Evolutionary conservation across 1,284 basidiomycete species (phyloP), one percentile per base, ranked within the genome.

Genomic region (Moesziomyces parantarcticus): DNA sequence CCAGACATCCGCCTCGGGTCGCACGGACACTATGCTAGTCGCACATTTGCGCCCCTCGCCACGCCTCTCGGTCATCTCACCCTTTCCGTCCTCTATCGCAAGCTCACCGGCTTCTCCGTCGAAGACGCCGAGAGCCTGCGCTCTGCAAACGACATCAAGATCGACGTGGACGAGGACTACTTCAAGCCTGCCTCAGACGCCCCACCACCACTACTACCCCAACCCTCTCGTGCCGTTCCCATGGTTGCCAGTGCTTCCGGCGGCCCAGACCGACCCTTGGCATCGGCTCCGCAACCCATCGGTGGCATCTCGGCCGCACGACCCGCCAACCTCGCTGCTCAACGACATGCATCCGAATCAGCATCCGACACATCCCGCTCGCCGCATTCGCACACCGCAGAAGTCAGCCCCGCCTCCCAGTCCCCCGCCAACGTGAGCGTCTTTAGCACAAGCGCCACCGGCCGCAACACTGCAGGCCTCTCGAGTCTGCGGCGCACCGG

Each of bases 101-200:
- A 54, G 43, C 52, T 65, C 7, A 57, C 60, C 8, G 74, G 64
- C 40, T 76, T 65, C 49, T 61, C 59, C 1, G 47, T 79, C 23
- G 63, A 76, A 42, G 74, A 78, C 42, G 51, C 52, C 7, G 52
- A 67, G 34, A 65, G 57, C 11, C 51, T 59, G 25, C 40, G 43
- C 36, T 50, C 20, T 26, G 44, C 71, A 23, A 44, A 50, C 16
- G 57, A 63, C 14, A 58, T 74, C 52, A 50, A 58, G 23, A 41
- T 78, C 18, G 74, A 76, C 11, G 42, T 79, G 29, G 78, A 79
- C 40, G 78, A 79, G 41, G 76, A 78, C 49, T 79, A 72, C 51
- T 79, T 79, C 48, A 40, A 48, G 32, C 60, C 70, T 21, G 50
- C 47, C 14, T 53, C 22, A 18, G 44, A n/a, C 14, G n/a, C 39